These are phyloP conservation scores for Diaporthe caulivora DNA, from an alignment of 2,329 filamentous ascomycete genomes.

Conservation along the genomic window DNA sequence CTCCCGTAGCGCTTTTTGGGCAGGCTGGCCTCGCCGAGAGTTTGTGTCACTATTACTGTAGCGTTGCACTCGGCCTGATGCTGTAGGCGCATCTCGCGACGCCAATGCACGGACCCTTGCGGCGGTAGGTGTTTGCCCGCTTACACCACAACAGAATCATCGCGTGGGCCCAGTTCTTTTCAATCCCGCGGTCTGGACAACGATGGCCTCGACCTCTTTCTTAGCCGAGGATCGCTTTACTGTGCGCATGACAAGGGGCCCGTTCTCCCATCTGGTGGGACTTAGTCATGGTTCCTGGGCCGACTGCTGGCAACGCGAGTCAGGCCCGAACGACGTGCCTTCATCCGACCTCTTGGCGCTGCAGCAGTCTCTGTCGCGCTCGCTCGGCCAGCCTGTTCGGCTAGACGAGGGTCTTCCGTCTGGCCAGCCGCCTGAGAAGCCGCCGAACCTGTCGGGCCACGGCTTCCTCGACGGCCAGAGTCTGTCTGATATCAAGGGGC, in stretches of 20 bases:
- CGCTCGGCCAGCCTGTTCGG: neutral
- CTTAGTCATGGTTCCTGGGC: conserved; percentile 19
- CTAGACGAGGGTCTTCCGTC: conserved; percentile 4
- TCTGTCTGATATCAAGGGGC: conserved; percentile 1
- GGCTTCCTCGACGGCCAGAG: conserved; percentile 9
- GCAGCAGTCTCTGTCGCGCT: neutral
- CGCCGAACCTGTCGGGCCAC: conserved; percentile 15
- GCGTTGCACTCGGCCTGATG: conserved; percentile 18
- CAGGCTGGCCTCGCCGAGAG: neutral
- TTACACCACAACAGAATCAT: neutral
- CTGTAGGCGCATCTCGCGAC: conserved; percentile 2
- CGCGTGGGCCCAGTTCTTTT: neutral
- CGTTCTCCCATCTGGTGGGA: neutral
- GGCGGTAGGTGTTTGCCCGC: neutral
- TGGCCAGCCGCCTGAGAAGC: too few species aligned
- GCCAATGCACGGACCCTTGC: conserved; percentile 16
- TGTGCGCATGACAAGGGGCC: conserved; percentile 16
- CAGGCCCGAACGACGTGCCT: conserved; percentile 3
- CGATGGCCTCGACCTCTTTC: conserved; percentile 14
- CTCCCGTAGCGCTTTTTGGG: neutral
- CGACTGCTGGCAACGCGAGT: conserved; percentile 11
- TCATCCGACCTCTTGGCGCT: neutral
- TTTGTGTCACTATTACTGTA: neutral
- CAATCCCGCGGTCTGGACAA: conserved; percentile 10
- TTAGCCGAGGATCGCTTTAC: conserved; percentile 33